Base-by-base conservation (phyloP, 2,329 filamentous ascomycete species). In the Ploettnerulaceae sp. region DNA sequence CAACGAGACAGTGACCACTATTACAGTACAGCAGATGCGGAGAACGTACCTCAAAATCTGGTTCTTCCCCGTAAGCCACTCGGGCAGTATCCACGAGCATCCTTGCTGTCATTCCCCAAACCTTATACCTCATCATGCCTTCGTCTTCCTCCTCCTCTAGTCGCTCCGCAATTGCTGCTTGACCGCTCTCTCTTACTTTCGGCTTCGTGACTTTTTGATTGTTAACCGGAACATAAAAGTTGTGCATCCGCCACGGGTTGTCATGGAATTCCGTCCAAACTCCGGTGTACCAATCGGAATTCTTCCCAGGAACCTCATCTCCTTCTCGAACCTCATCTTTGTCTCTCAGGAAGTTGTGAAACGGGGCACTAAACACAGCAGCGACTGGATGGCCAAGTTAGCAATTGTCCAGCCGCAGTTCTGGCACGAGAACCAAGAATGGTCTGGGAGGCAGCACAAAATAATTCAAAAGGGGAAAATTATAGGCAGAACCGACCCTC, bases 91-190 rank as follows among this genome's bases (percentile, higher is more conserved):
- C 91, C 4, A 96, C 87, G 45, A 96, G 66, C 45, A 97, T 91
- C 42, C 89, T 74, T 2, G 89, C 91, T 43, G 91, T 97, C 88
- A 97, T 91, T 12, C 91, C 91, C 77, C 90, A 96, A 4, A 97
- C 89, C 57, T 86, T 82, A 67, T 93, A 95, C 28, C 85, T 73
- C 32, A 69, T 69, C 34, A 74, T 55, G 7, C 65, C 61, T 3
- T 67, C 62, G 8, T 67, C 64, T 49, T 74, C 69, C 51, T 69
- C 71, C 53, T 75, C 70, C 47, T 77, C 70, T 12, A 75, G 57
- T 51, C 65, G 60, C 49, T 70, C 68, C 3, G 66, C 66, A 36
- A 71, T 60, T 32, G 69, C 65, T 43, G 70, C 68, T 62, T 79
- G 67, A 31, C 63, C 68, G 47, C 67, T 67, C 45, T 63, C 58